Base-by-base conservation (phyloP, 1,284 basidiomycete genomes). In the Sporisorium graminicola region DNA sequence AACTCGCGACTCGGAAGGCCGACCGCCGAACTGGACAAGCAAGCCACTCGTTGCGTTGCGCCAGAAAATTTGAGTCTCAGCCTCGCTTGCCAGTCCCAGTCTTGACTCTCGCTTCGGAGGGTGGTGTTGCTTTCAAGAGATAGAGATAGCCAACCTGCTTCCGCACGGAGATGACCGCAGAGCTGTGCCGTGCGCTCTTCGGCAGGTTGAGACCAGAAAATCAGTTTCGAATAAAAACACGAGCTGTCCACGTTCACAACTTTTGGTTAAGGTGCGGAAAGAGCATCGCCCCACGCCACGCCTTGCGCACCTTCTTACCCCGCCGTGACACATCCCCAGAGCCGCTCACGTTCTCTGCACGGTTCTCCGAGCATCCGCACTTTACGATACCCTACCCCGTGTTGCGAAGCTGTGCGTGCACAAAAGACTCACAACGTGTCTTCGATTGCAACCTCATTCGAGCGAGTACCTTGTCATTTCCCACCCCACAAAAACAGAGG, bases 1-100 rank as follows among this genome's bases (percentile, higher is more conserved):
- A 55, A 55, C 40, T 43, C 27, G 16, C 20, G n/a, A 9, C 13
- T 50, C 47, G 57, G 57, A 58, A 58, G 57, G 57, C 57, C 20
- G 16, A 5, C 49, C 37, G 57, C 57, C 57, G 47, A 58, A 58
- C 57, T 51, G 26, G 57, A 58, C 57, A 58, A 43, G 27, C 26
- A 16, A 20, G 33, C 13, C 20, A 42, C 42, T 56, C 4, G 13
- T 40, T 18, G 37, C n/a, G n/a, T n/a, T n/a, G n/a, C n/a, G n/a
- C n/a, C n/a, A 40, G 6, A 18, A 18, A n/a, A n/a, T 43, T 20
- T 43, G 5, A 4, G 4, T 20, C 40, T 43, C 18, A 43, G 40
- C 40, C 29, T 50, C 46, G 46, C 29, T 52, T 52, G 20, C 5
- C 29, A 20, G 9, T 43, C 7, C n/a, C 35, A 35, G 13, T 35